Evolutionary conservation across 2,329 filamentous ascomycete species (phyloP).

Genomic region (Nothophoma quercina): DNA sequence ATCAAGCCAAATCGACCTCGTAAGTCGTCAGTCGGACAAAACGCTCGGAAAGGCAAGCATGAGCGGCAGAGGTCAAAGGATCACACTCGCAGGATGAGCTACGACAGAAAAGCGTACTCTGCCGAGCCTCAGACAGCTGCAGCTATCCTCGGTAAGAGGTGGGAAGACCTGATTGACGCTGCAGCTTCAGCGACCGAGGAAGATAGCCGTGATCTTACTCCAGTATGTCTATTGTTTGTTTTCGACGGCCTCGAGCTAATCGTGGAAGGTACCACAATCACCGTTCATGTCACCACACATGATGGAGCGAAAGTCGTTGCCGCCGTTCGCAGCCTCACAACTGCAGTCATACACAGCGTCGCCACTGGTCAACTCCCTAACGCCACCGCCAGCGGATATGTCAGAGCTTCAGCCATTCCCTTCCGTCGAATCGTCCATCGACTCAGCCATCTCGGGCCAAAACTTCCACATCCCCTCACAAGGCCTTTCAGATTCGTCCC

Average conservation of each 20-base stretch:
- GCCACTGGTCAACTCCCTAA: conserved; percentile 87
- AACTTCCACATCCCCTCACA: conserved; percentile 66
- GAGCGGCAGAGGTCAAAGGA: conserved; percentile 82
- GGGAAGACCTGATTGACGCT: conserved; percentile 96
- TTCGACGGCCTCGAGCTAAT: conserved; percentile 27
- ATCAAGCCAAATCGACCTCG: conserved; percentile 76
- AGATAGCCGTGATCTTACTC: conserved; percentile 85
- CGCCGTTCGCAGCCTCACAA: conserved; percentile 61
- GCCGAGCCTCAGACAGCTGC: conserved; percentile 82
- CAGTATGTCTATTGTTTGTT: conserved; percentile 64
- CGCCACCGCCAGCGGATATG: conserved; percentile 69
- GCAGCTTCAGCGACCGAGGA: conserved; percentile 93
- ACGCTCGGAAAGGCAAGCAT: conserved; percentile 76
- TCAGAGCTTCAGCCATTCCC: conserved; percentile 75
- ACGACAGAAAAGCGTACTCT: conserved; percentile 82
- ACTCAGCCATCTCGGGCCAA: conserved; percentile 72
- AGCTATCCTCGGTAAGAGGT: conserved; percentile 80
- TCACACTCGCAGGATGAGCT: conserved; percentile 74
- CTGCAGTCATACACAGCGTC: conserved; percentile 82
- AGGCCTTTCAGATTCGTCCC: conserved; percentile 66
- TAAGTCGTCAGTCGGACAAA: conserved; percentile 86
- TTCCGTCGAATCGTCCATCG: conserved; percentile 83
- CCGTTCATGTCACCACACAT: conserved; percentile 61
- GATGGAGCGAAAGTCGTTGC: conserved; percentile 66
- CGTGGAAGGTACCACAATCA: conserved; percentile 55